A percentile compares a stretch with the other conserved stretches of the same genome.
These are phyloP conservation scores for Ophiostoma tasmaniense DNA, from an alignment of 2,329 filamentous ascomycete species.

Conservation along the genomic window DNA sequence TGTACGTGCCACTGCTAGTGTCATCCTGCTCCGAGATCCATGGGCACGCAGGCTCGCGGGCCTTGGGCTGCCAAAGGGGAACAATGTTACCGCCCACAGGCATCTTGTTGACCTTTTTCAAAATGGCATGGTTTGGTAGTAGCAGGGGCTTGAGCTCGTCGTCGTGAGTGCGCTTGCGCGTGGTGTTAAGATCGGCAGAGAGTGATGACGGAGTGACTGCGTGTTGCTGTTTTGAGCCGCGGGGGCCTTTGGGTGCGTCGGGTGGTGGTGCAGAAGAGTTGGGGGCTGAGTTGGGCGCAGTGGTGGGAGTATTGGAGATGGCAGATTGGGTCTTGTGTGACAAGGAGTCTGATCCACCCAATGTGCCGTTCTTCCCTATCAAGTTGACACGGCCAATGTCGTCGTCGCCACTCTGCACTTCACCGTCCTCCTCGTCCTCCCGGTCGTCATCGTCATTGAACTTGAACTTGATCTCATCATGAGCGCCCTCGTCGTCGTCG, in stretches of 20 bases:
- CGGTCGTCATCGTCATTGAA: slow-evolving; percentile 3
- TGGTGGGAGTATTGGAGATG: neutral
- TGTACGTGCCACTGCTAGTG: slow-evolving; percentile 25
- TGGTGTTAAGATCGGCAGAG: slow-evolving; percentile 26
- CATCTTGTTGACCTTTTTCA: slow-evolving; percentile 44
- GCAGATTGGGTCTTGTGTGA: neutral
- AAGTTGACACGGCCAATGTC: neutral
- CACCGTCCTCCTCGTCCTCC: slow-evolving; percentile 6
- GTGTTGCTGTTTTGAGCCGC: slow-evolving; percentile 5
- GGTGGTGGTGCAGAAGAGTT: slow-evolving; percentile 3
- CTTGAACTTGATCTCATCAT: neutral
- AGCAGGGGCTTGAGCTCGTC: slow-evolving; percentile 51
- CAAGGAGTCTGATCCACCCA: neutral
- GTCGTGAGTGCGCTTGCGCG: slow-evolving; percentile 65
- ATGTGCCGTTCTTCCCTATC: slow-evolving; percentile 10
- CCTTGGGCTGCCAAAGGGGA: slow-evolving; percentile 42
- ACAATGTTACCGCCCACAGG: slow-evolving; percentile 43
- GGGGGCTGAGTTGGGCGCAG: neutral
- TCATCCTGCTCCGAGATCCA: slow-evolving; percentile 53
- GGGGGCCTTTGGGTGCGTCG: slow-evolving; percentile 15
- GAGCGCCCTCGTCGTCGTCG: slow-evolving; percentile 4
- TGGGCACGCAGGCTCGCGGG: slow-evolving; percentile 43
- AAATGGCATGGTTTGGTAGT: slow-evolving; percentile 40
- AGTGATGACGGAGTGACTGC: slow-evolving; percentile 2
- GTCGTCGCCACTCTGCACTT: neutral